Percentiles rank a stretch among this genome's conserved stretches.
Evolutionary conservation across 2,329 filamentous ascomycete species (phyloP).

Genomic region (Venturia aucupariae): DNA sequence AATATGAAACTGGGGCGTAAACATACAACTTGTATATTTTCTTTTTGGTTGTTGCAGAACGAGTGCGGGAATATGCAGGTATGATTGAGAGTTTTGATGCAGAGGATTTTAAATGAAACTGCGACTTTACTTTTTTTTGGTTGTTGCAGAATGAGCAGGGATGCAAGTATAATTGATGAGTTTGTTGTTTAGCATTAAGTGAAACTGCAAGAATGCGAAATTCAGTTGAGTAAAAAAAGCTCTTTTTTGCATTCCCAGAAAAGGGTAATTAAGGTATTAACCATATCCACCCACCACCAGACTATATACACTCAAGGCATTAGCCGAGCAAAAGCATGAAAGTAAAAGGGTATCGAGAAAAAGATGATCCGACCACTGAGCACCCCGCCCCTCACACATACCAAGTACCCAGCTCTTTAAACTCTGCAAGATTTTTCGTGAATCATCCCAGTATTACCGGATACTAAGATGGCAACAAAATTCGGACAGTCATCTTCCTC

Average conservation of each 20-base stretch:
- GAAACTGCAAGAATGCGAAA: too few species aligned
- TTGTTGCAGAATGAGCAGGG: too few species aligned
- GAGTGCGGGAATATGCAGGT: too few species aligned
- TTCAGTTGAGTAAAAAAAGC: neutral
- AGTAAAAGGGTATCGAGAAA: constrained; percentile 3
- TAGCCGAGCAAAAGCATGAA: neutral
- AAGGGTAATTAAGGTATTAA: neutral
- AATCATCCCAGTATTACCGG: neutral
- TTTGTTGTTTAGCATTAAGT: too few species aligned
- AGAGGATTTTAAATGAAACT: too few species aligned
- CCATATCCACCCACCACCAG: neutral
- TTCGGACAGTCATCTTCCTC: neutral
- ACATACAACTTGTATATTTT: too few species aligned
- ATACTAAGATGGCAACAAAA: neutral
- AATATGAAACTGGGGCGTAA: too few species aligned
- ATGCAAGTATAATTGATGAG: too few species aligned
- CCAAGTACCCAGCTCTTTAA: neutral
- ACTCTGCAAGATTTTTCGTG: neutral
- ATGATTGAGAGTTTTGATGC: too few species aligned
- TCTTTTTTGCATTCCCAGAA: neutral
- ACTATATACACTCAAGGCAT: constrained; percentile 6
- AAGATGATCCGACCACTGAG: neutral
- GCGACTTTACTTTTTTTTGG: too few species aligned
- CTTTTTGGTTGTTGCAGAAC: too few species aligned
- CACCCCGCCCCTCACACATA: neutral